A percentile compares a stretch with the other conserved stretches of the same genome.
These are phyloP conservation scores for Phytopythium chamaehyphon DNA, from an alignment of 352 stramenopile species.

Conservation along the genomic window DNA sequence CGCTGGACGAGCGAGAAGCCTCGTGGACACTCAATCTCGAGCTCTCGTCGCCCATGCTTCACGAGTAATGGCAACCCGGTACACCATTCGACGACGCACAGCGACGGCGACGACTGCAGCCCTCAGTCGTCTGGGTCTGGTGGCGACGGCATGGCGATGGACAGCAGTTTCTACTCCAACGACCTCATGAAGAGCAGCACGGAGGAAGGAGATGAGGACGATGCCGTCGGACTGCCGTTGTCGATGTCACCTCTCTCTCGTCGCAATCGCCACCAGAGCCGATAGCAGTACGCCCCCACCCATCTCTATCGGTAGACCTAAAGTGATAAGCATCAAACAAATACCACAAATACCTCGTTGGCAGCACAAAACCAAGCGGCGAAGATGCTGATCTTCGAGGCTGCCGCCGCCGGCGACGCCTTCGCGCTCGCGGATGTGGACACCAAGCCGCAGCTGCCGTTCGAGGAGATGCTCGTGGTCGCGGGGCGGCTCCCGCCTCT, in stretches of 20 bases:
- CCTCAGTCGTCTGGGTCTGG: conserved; percentile 20
- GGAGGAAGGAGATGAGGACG: neutral
- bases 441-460: conserved; percentile 43
- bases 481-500: conserved; percentile 23
- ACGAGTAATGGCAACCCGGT: conserved; percentile 9
- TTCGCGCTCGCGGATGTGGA: conserved; percentile 32
- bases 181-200: conserved; percentile 6
- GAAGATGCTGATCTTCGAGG: conserved; percentile 51
- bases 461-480: conserved; percentile 57
- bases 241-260: neutral
- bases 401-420: conserved; percentile 6
- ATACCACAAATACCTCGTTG: neutral
- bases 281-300: conserved; percentile 2
- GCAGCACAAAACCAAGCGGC: too few species aligned
- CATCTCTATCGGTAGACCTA: neutral
- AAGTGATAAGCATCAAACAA: neutral
- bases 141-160: conserved; percentile 5
- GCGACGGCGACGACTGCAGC: conserved; percentile 41
- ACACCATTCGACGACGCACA: conserved; percentile 24
- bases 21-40: conserved; percentile 45
- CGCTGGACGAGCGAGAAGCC: conserved; percentile 36
- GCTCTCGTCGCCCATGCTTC: conserved; percentile 11
- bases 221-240: conserved; percentile 1
- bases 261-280: neutral
- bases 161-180: conserved; percentile 9